Evolutionary conservation across 2,329 filamentous ascomycete species (phyloP).

Genomic region (Colletotrichum incanum): DNA sequence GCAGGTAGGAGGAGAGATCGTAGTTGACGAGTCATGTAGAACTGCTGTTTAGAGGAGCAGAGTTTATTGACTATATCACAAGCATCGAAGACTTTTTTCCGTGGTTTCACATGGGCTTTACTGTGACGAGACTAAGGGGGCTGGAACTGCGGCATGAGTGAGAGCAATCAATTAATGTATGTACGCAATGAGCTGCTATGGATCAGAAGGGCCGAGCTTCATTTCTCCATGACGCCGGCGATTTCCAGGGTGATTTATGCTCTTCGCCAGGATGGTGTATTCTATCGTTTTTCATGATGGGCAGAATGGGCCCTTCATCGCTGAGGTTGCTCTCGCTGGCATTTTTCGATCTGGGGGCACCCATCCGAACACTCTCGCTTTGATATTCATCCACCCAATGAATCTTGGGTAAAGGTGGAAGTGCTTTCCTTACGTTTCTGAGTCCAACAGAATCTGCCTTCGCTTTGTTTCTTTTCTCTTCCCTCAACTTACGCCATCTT

Average conservation of each 20-base stretch:
- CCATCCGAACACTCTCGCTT: not conserved
- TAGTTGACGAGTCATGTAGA: too few species aligned
- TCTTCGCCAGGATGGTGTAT: not conserved
- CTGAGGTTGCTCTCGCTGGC: not conserved
- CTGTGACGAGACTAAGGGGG: too few species aligned
- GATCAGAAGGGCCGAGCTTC: not conserved
- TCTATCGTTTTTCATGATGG: not conserved
- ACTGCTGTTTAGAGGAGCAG: too few species aligned
- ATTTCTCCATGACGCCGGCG: not conserved
- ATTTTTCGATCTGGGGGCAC: not conserved
- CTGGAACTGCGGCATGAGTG: too few species aligned
- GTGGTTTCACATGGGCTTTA: too few species aligned
- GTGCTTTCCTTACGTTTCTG: not conserved
- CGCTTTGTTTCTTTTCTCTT: not conserved
- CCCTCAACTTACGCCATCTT: not conserved
- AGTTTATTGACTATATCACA: too few species aligned
- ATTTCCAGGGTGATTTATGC: not conserved
- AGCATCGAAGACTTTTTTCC: too few species aligned
- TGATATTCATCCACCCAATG: not conserved
- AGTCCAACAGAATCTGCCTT: not conserved
- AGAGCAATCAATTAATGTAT: not conserved
- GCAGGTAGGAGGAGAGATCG: too few species aligned
- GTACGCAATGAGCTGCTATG: not conserved
- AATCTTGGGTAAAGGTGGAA: not conserved
- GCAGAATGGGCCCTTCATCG: not conserved